These are phyloP conservation scores for Dioszegia aurantiaca DNA, from an alignment of 768 basidiomycete species.

Conservation along the genomic window DNA sequence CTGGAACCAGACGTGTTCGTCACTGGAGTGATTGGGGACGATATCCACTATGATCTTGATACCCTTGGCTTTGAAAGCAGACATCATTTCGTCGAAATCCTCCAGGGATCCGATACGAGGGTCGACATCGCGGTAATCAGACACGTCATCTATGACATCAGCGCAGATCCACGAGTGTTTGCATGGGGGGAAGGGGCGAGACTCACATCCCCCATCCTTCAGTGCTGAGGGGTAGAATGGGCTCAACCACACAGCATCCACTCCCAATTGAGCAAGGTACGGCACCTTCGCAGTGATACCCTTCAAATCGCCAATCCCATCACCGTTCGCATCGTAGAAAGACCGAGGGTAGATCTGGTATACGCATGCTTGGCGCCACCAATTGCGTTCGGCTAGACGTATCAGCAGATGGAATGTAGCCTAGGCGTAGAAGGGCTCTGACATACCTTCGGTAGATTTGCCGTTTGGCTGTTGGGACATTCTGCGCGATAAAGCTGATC, in stretches of 20 bases:
- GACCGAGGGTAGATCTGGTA: slow-evolving; percentile 48
- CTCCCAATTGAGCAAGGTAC: slow-evolving; percentile 30
- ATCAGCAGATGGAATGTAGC: neutral
- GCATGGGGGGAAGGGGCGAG: neutral
- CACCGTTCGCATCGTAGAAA: slow-evolving; percentile 41
- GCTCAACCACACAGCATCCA: slow-evolving; percentile 43
- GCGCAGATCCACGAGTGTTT: neutral
- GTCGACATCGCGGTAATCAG: slow-evolving; percentile 43
- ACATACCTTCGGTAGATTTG: neutral
- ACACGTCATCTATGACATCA: slow-evolving; percentile 36
- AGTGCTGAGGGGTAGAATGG: slow-evolving; percentile 45
- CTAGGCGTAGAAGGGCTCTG: neutral
- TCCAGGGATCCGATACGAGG: slow-evolving; percentile 40
- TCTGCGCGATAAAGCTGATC: too few species aligned
- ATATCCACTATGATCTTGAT: slow-evolving; percentile 45
- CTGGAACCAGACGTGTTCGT: slow-evolving; percentile 47
- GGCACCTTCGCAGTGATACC: slow-evolving; percentile 40
- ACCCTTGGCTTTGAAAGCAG: slow-evolving; percentile 25
- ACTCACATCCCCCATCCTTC: slow-evolving; percentile 48
- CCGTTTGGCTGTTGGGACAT: too few species aligned
- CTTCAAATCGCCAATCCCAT: slow-evolving; percentile 42
- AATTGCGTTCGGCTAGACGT: slow-evolving; percentile 24
- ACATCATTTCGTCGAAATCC: slow-evolving; percentile 44
- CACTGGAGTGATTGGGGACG: slow-evolving; percentile 44
- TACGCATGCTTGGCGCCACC: slow-evolving; percentile 44